Evolutionary conservation across 1,284 basidiomycete species (phyloP).

Genomic region (Sporisorium graminicola): DNA sequence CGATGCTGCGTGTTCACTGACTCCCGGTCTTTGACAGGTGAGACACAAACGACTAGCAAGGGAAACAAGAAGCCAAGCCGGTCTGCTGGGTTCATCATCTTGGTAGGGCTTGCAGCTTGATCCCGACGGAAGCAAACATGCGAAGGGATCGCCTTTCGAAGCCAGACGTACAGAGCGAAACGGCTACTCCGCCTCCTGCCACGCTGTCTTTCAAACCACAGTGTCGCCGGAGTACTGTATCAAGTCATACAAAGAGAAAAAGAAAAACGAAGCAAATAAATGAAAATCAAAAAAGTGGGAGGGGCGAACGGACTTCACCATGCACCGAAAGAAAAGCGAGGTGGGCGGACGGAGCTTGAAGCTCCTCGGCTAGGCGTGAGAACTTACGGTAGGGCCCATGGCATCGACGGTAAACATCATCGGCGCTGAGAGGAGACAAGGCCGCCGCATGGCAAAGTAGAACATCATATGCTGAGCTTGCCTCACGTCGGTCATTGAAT

Average conservation of each 20-base stretch:
- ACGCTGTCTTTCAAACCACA: too few species aligned
- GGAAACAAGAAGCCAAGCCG: too few species aligned
- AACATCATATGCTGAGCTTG: too few species aligned
- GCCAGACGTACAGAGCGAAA: constrained; percentile 12
- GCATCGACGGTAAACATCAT: background rate
- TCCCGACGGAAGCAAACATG: constrained; percentile 40
- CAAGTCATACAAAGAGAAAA: too few species aligned
- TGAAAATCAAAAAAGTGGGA: too few species aligned
- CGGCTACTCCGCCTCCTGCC: background rate
- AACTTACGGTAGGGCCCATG: background rate
- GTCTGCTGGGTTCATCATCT: background rate
- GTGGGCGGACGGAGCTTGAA: constrained; percentile 3
- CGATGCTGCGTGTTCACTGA: background rate
- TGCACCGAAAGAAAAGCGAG: background rate
- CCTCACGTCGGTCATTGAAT: too few species aligned
- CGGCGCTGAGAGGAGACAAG: too few species aligned
- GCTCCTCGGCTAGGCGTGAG: background rate
- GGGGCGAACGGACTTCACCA: background rate
- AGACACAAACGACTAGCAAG: constrained; percentile 6
- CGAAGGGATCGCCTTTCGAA: constrained; percentile 10
- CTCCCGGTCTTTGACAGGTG: constrained; percentile 17
- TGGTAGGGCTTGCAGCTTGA: constrained; percentile 23
- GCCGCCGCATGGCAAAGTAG: background rate
- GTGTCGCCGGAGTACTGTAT: too few species aligned
- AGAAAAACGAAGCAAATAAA: too few species aligned